Base-by-base conservation (phyloP, 2,329 filamentous ascomycete genomes). In the Paraconiothyrium sp. region DNA sequence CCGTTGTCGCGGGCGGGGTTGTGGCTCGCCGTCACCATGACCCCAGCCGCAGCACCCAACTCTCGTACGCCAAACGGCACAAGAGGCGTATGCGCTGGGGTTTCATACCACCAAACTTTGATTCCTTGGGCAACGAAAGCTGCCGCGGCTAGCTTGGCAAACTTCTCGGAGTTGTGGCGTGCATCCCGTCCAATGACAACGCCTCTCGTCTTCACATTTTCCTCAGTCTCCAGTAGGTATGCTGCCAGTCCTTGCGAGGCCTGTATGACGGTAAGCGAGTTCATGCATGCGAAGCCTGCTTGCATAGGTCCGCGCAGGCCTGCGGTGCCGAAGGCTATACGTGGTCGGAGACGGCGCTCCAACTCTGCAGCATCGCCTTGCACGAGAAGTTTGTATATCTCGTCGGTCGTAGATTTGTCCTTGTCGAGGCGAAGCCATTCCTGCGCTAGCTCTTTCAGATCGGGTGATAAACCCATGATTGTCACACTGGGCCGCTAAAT, bases 1-100 rank as follows among this genome's bases (percentile, higher is more conserved):
- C 88, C 88, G 70, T 90, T 90, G 71, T 90, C 87, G 67, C 84
- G 80, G 49, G 86, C 84, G 14, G 88, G 87, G 67, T 90, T 90
- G 74, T 89, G 87, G 69, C 86, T 89, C 35, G 88, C 88, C 14
- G 88, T 90, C 41, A 90, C 83, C 87, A 90, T 90, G 34, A 90
- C 80, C 22, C 88, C 88, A 47, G 86, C 88, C 4, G 81, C 83
- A 35, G 87, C 86, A 41, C 79, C 75, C 58, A 86, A 79, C 58
- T 84, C 75, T 7, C 79, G 80, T 35, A 90, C 84, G 3, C 84
- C 84, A 72, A 89, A 90, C 1, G 88, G 86, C 8, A 90, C 87
- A 54, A 89, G 78, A 2, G 88, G 88, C 2, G 88, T 90, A 58
- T 88, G 85, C 2, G 84, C 83, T 2, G 82, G 74, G 14, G 80